Evolutionary conservation across 768 basidiomycete genomes (phyloP).

Genomic region (Suillus occidentalis): DNA sequence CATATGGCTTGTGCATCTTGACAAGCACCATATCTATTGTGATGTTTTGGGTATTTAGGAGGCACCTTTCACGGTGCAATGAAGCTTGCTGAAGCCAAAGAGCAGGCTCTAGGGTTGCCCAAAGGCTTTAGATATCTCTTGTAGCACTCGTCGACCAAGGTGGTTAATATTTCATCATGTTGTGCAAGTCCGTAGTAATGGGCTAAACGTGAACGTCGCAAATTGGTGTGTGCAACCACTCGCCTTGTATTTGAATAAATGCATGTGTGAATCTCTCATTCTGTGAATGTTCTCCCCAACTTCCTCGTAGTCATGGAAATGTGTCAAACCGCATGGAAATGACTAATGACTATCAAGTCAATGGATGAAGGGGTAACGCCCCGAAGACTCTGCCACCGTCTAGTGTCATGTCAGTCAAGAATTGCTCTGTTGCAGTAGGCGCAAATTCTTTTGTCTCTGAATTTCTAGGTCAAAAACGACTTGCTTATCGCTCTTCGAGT

Average conservation of each 20-base stretch:
- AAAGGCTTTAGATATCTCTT: conserved; percentile 47
- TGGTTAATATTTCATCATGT: not conserved
- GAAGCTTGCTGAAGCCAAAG: conserved; percentile 35
- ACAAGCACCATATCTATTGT: conserved; percentile 49
- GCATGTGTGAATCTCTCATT: conserved; percentile 23
- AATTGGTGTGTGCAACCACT: not conserved
- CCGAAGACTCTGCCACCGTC: conserved; percentile 43
- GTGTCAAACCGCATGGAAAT: conserved; percentile 35
- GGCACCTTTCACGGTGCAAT: conserved; percentile 43
- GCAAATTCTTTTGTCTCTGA: conserved; percentile 47
- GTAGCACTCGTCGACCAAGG: conserved; percentile 20
- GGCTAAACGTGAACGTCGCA: not conserved
- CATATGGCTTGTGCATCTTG: conserved; percentile 73
- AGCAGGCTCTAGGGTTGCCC: conserved; percentile 33
- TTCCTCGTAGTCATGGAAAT: conserved; percentile 40
- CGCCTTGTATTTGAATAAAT: not conserved
- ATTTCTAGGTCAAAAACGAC: conserved; percentile 59
- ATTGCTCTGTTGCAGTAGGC: conserved; percentile 24
- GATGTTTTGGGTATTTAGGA: conserved; percentile 49
- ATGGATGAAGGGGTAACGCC: conserved; percentile 43
- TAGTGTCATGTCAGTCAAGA: conserved; percentile 25
- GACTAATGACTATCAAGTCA: conserved; percentile 46
- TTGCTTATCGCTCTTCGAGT: conserved; percentile 40
- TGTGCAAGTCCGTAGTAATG: not conserved
- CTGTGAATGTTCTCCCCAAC: conserved; percentile 41